phyloP scores from a whole-genome alignment of 2,329 filamentous ascomycete genomes.

The Bertia moriformis region DNA sequence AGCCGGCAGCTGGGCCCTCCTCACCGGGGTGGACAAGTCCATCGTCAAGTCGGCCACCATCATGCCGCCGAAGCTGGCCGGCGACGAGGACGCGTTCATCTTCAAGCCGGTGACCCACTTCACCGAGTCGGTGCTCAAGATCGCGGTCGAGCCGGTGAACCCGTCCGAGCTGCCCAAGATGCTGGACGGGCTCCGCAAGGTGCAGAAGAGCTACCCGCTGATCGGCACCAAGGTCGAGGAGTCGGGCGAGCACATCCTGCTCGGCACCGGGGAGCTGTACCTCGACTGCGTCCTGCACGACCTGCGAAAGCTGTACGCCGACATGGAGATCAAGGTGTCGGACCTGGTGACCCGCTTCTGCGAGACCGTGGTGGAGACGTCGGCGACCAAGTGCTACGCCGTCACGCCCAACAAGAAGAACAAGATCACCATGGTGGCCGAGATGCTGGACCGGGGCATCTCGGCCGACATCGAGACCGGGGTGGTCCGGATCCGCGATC shows the following conservation, averaged over 20 bases:
- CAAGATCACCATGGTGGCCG: constrained; percentile 95
- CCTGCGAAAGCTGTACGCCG: constrained; percentile 79
- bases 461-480: constrained; percentile 87
- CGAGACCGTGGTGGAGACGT: constrained; percentile 94
- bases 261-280: constrained; percentile 95
- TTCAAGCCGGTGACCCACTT: constrained; percentile 89
- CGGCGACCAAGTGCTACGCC: constrained; percentile 93
- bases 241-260: constrained; percentile 85
- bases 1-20: constrained; percentile 82
- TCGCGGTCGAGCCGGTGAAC: constrained; percentile 95
- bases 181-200: constrained; percentile 87
- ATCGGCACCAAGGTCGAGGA: constrained; percentile 96
- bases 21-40: constrained; percentile 87
- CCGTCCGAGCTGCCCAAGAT: constrained; percentile 96
- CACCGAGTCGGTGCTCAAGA: constrained; percentile 93
- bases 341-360: constrained; percentile 95
- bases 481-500: constrained; percentile 80
- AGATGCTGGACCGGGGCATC: constrained; percentile 91
- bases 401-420: constrained; percentile 99
- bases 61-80: constrained; percentile 63
- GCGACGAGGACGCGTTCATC: constrained; percentile 85
- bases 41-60: constrained; percentile 96
- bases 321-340: constrained; percentile 98
- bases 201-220: constrained; percentile 95
- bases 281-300: constrained; percentile 99